Percentiles rank a stretch among this genome's conserved stretches.
Evolutionary conservation across 1,284 basidiomycete genomes (phyloP).

Genomic region (Fomitiporia mediterranea): DNA sequence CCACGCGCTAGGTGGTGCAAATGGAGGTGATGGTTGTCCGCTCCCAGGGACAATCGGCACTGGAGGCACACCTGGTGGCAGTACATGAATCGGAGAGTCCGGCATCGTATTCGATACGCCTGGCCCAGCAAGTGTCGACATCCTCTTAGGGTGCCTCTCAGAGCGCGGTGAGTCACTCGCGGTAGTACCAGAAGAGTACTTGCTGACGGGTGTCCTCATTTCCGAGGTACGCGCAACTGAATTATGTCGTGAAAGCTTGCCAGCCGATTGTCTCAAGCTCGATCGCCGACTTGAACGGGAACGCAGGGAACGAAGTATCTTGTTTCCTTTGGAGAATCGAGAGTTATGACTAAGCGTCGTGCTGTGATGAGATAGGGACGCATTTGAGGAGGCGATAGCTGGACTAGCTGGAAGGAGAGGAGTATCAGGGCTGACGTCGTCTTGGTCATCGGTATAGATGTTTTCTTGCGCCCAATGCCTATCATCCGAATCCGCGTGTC

Average conservation of each 20-base stretch:
- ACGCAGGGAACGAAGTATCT: slow-evolving; percentile 13
- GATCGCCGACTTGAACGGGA: slow-evolving; percentile 9
- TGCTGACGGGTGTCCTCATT: slow-evolving; percentile 1
- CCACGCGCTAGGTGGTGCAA: slow-evolving; percentile 7
- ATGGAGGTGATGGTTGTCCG: not conserved
- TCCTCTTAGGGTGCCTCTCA: not conserved
- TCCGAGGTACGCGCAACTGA: not conserved
- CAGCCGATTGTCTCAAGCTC: slow-evolving; percentile 7
- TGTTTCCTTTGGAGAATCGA: slow-evolving; percentile 10
- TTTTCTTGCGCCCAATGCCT: not conserved
- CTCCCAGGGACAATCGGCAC: not conserved
- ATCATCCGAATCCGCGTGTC: not conserved
- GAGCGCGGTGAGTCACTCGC: not conserved
- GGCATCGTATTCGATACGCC: not conserved
- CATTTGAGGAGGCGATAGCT: slow-evolving; percentile 13
- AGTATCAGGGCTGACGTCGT: slow-evolving; percentile 2
- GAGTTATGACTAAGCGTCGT: not conserved
- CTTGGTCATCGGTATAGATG: not conserved
- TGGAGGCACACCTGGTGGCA: not conserved
- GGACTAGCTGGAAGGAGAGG: slow-evolving; percentile 15
- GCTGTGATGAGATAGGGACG: slow-evolving; percentile 5
- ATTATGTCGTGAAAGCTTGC: slow-evolving; percentile 3
- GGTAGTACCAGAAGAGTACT: slow-evolving; percentile 3
- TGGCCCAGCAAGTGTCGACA: not conserved
- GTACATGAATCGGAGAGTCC: too few species aligned